Conservation (phyloP, 257 asterid species). For the Fraxinus anomala region DNA sequence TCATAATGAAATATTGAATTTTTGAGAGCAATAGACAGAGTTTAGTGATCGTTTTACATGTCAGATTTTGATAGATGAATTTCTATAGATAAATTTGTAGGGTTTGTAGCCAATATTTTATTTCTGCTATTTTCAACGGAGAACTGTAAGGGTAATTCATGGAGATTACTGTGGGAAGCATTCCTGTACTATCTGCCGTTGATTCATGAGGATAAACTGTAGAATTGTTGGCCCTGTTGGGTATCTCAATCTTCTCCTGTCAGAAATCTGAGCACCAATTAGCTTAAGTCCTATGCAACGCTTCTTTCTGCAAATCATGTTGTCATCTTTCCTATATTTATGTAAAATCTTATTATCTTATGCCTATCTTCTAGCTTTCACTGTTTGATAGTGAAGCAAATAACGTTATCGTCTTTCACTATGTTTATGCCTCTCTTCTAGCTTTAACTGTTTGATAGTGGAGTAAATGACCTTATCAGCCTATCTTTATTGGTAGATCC, state of each 20-base stretch:
- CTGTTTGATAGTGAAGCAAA: slow-evolving; percentile 4
- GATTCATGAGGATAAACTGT: background rate
- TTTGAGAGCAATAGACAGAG: background rate
- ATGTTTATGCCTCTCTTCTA: background rate
- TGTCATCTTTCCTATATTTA: background rate
- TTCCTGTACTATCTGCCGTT: background rate
- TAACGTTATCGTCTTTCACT: background rate
- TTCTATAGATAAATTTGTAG: background rate
- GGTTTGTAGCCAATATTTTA: background rate
- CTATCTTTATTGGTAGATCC: slow-evolving; percentile 15
- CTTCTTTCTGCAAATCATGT: background rate
- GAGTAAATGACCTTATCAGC: slow-evolving; percentile 1
- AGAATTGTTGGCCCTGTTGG: background rate
- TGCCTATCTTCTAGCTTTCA: slow-evolving; percentile 6
- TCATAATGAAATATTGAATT: background rate
- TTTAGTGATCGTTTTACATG: background rate
- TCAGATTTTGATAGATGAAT: background rate
- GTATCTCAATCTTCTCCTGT: background rate
- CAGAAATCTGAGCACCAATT: background rate
- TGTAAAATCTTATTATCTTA: background rate
- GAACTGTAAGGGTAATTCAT: background rate
- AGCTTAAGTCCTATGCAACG: background rate
- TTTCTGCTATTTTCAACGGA: background rate
- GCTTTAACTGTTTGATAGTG: slow-evolving; percentile 10
- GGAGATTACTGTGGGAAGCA: background rate